Conservation (phyloP, 176 grass and related monocot species). For the Aegilops umbellulata region DNA sequence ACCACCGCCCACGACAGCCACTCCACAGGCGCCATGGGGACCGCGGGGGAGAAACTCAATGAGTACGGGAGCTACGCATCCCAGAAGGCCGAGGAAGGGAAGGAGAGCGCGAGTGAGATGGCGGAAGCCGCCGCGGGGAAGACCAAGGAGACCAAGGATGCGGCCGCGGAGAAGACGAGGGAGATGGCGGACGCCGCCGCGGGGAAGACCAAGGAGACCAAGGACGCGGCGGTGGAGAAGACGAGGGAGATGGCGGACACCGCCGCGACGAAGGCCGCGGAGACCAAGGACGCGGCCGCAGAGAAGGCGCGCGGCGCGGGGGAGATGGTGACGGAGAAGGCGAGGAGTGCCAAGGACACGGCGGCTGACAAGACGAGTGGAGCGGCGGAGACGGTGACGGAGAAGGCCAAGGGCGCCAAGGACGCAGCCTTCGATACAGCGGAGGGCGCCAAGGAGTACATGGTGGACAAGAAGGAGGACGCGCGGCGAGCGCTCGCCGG, state of each 20-base stretch:
- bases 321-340: not conserved
- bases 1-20: not conserved
- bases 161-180: not conserved
- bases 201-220: not conserved
- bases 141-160: slow-evolving; percentile 31
- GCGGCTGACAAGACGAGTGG: not conserved
- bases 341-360: not conserved
- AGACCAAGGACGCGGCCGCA: slow-evolving; percentile 15
- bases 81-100: slow-evolving; percentile 38
- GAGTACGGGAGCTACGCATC: not conserved
- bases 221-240: slow-evolving; percentile 1
- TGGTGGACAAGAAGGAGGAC: slow-evolving; percentile 28
- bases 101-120: slow-evolving; percentile 24
- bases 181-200: not conserved
- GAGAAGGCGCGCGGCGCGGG: not conserved
- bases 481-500: slow-evolving; percentile 33
- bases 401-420: not conserved
- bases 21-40: not conserved
- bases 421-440: not conserved
- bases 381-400: not conserved
- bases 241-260: not conserved
- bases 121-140: slow-evolving; percentile 22
- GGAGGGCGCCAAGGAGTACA: slow-evolving; percentile 39
- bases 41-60: not conserved
- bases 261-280: not conserved